Evolutionary conservation across 148 eudicot species (phyloP).

Genomic region (Heliosperma pusillum): DNA sequence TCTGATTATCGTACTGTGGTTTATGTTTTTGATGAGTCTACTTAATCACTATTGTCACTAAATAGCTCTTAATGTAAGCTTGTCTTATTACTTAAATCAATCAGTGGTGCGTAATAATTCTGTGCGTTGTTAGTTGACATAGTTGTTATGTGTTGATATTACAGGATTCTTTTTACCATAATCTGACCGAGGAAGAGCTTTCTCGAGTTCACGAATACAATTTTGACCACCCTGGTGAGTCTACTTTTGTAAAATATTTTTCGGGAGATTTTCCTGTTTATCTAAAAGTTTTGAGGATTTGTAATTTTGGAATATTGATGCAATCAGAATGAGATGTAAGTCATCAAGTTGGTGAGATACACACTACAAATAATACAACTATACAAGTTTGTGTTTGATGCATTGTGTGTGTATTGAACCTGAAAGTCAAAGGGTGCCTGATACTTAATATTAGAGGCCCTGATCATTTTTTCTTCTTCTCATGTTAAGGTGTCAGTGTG

Average conservation of each 20-base stretch:
- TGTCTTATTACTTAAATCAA: not conserved
- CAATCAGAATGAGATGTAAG: not conserved
- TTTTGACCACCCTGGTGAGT: conserved; percentile 97
- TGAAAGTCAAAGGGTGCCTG: not conserved
- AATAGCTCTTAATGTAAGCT: not conserved
- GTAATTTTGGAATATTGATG: not conserved
- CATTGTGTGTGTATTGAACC: not conserved
- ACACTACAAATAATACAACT: not conserved
- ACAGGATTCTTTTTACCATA: conserved; percentile 93
- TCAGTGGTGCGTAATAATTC: not conserved
- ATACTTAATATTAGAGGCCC: not conserved
- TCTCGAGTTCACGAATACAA: conserved; percentile 79
- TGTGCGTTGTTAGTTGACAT: not conserved
- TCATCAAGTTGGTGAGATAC: not conserved
- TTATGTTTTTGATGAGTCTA: not conserved
- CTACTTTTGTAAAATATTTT: conserved; percentile 3
- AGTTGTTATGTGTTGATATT: conserved; percentile 19
- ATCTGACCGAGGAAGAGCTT: conserved; percentile 77
- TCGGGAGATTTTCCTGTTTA: not conserved
- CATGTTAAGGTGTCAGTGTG: too few relatives aligned
- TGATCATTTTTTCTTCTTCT: not conserved
- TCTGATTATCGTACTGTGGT: not conserved
- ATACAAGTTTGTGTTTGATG: not conserved
- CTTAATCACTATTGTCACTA: not conserved
- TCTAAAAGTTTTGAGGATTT: not conserved